phyloP scores from a whole-genome alignment of 768 basidiomycete genomes.

The Pleurotus tuber-regium region DNA sequence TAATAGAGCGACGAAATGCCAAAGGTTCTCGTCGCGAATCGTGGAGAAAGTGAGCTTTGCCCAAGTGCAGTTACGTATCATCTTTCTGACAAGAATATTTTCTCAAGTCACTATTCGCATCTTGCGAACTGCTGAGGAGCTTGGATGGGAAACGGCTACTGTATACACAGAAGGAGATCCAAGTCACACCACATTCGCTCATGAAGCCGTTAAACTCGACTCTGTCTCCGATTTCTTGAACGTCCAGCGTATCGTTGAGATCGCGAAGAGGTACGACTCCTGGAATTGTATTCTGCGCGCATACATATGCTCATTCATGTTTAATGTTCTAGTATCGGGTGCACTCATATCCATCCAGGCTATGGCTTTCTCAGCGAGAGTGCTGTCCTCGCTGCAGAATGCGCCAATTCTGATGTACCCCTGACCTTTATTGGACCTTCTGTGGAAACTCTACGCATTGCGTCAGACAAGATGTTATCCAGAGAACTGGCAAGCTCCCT shows the following conservation, averaged over 20 bases:
- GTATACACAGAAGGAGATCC: slow-evolving; percentile 85
- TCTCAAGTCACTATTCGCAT: slow-evolving; percentile 91
- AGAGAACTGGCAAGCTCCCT: slow-evolving; percentile 30
- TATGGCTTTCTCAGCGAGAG: slow-evolving; percentile 91
- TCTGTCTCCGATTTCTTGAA: slow-evolving; percentile 49
- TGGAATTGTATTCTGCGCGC: too few relatives aligned
- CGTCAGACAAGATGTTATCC: slow-evolving; percentile 42
- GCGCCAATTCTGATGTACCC: slow-evolving; percentile 60
- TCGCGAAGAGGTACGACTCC: slow-evolving; percentile 24
- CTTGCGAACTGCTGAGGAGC: slow-evolving; percentile 80
- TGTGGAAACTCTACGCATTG: slow-evolving; percentile 73
- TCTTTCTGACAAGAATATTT: too few relatives aligned
- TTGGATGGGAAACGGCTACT: slow-evolving; percentile 86
- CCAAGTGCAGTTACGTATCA: too few relatives aligned
- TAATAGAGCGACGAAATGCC: slow-evolving; percentile 30
- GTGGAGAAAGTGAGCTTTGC: slow-evolving; percentile 55
- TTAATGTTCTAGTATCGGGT: slow-evolving; percentile 18
- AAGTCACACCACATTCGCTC: slow-evolving; percentile 77
- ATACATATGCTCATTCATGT: too few relatives aligned
- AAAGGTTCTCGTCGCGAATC: slow-evolving; percentile 75
- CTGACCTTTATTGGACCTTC: slow-evolving; percentile 82
- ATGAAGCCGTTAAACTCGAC: slow-evolving; percentile 86
- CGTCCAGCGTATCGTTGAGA: slow-evolving; percentile 26
- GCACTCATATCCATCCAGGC: slow-evolving; percentile 45
- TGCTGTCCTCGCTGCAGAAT: slow-evolving; percentile 73